phyloP scores from a whole-genome alignment of 768 basidiomycete genomes.

The Xerocomellus amylosporus region DNA sequence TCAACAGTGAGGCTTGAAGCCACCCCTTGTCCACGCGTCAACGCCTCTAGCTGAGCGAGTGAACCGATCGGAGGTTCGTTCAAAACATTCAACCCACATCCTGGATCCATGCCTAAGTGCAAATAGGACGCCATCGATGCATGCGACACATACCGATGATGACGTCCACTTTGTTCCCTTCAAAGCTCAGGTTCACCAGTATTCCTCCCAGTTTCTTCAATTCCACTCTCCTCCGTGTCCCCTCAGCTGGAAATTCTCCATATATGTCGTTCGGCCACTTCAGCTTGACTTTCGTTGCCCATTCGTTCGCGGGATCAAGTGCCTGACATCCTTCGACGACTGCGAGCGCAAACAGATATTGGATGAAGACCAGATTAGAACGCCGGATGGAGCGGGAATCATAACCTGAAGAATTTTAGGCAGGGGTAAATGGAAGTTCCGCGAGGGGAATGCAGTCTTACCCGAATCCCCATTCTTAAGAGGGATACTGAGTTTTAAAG shows the following conservation, averaged over 20 bases:
- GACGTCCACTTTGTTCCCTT: slow-evolving; percentile 67
- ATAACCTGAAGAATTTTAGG: not conserved
- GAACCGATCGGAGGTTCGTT: slow-evolving; percentile 83
- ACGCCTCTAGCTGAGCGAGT: slow-evolving; percentile 61
- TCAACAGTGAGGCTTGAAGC: slow-evolving; percentile 58
- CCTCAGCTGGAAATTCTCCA: slow-evolving; percentile 50
- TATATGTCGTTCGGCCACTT: slow-evolving; percentile 99
- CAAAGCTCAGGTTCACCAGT: slow-evolving; percentile 83
- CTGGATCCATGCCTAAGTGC: slow-evolving; percentile 39
- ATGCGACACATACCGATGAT: slow-evolving; percentile 65
- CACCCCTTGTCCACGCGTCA: slow-evolving; percentile 5
- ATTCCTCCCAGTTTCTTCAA: slow-evolving; percentile 87
- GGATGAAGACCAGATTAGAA: slow-evolving; percentile 81
- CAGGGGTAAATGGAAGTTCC: not conserved
- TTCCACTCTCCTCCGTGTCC: slow-evolving; percentile 32
- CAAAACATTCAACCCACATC: slow-evolving; percentile 85
- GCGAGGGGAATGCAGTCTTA: not conserved
- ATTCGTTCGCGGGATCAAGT: slow-evolving; percentile 43
- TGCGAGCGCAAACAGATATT: slow-evolving; percentile 89
- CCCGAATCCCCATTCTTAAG: slow-evolving; percentile 14
- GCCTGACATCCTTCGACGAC: slow-evolving; percentile 80
- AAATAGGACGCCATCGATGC: not conserved
- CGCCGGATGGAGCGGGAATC: slow-evolving; percentile 25
- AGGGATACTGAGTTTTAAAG: slow-evolving; percentile 24
- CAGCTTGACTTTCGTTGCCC: slow-evolving; percentile 61